A percentile compares a stretch with the other conserved stretches of the same genome.
These are phyloP conservation scores for Protomyces inouyei DNA, from an alignment of 1,139 yeast genomes.

Conservation along the genomic window DNA sequence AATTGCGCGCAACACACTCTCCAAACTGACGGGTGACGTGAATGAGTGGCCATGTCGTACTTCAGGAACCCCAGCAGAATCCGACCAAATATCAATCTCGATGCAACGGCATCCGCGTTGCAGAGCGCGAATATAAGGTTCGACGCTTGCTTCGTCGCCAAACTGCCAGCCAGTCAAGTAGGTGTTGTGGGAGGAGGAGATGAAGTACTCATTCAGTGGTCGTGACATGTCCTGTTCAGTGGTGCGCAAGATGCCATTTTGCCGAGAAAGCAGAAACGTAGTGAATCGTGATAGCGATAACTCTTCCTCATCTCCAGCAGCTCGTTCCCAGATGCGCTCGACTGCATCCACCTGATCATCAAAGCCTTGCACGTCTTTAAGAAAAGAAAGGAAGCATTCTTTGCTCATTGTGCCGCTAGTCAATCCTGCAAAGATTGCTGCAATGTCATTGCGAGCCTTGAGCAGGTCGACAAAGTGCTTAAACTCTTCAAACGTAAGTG, in stretches of 20 bases:
- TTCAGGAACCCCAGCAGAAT: conserved; percentile 60
- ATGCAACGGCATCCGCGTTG: conserved; percentile 91
- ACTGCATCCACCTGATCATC: background rate
- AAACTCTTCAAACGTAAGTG: conserved; percentile 64
- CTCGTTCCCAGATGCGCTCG: conserved; percentile 9
- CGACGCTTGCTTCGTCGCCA: conserved; percentile 86
- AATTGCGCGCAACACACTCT: conserved; percentile 65
- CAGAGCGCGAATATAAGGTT: conserved; percentile 81
- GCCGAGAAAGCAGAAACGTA: conserved; percentile 50
- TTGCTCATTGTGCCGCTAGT: conserved; percentile 36
- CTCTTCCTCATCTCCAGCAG: conserved; percentile 1
- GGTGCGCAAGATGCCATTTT: conserved; percentile 36
- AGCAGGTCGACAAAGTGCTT: conserved; percentile 59
- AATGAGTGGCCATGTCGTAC: conserved; percentile 87
- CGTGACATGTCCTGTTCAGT: conserved; percentile 49
- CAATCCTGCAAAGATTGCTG: conserved; percentile 40
- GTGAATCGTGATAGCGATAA: conserved; percentile 48
- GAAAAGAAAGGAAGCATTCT: conserved; percentile 47
- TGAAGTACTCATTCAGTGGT: conserved; percentile 79
- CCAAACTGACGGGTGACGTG: conserved; percentile 65
- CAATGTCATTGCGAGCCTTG: conserved; percentile 51
- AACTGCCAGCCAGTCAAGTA: conserved; percentile 83
- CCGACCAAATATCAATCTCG: conserved; percentile 96
- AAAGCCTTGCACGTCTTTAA: conserved; percentile 46
- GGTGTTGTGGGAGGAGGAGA: conserved; percentile 93